phyloP scores from a whole-genome alignment of 495 filamentous ascomycete species.

The Hyaloscypha hepaticicola region DNA sequence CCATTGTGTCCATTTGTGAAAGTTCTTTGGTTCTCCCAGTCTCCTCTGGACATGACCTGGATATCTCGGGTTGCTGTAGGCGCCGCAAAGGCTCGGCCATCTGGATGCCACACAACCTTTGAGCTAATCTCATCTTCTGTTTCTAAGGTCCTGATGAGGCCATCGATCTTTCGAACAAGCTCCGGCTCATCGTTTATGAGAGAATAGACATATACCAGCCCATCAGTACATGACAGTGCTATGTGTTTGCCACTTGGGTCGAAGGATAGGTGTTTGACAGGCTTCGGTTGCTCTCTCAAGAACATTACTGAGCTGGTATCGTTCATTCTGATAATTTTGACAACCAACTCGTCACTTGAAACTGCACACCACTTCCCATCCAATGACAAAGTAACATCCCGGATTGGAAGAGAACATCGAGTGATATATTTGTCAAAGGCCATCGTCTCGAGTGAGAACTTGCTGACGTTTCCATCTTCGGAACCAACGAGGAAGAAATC shows the following conservation, averaged over 20 bases:
- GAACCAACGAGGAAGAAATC: slow-evolving; percentile 83
- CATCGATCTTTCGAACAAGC: slow-evolving; percentile 79
- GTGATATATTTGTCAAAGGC: slow-evolving; percentile 76
- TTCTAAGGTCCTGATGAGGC: slow-evolving; percentile 76
- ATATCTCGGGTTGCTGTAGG: slow-evolving; percentile 84
- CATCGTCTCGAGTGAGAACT: slow-evolving; percentile 77
- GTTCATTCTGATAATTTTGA: slow-evolving; percentile 80
- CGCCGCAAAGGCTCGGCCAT: slow-evolving; percentile 85
- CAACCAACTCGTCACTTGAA: slow-evolving; percentile 91
- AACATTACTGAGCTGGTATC: slow-evolving; percentile 73
- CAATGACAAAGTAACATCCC: slow-evolving; percentile 80
- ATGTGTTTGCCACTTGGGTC: slow-evolving; percentile 76
- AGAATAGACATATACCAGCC: slow-evolving; percentile 85
- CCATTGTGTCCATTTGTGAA: slow-evolving; percentile 80
- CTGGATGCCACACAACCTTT: slow-evolving; percentile 86
- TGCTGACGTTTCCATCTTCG: slow-evolving; percentile 90
- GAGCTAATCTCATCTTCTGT: slow-evolving; percentile 75
- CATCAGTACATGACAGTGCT: slow-evolving; percentile 83
- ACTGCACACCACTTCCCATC: slow-evolving; percentile 89
- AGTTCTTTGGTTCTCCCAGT: slow-evolving; percentile 78
- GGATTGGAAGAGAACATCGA: slow-evolving; percentile 76
- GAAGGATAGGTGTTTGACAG: slow-evolving; percentile 88
- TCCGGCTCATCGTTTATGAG: slow-evolving; percentile 76
- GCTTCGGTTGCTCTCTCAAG: slow-evolving; percentile 76
- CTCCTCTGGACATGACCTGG: slow-evolving; percentile 77